Conservation (phyloP, 768 basidiomycete genomes). For the Lactifluus piperatus region DNA sequence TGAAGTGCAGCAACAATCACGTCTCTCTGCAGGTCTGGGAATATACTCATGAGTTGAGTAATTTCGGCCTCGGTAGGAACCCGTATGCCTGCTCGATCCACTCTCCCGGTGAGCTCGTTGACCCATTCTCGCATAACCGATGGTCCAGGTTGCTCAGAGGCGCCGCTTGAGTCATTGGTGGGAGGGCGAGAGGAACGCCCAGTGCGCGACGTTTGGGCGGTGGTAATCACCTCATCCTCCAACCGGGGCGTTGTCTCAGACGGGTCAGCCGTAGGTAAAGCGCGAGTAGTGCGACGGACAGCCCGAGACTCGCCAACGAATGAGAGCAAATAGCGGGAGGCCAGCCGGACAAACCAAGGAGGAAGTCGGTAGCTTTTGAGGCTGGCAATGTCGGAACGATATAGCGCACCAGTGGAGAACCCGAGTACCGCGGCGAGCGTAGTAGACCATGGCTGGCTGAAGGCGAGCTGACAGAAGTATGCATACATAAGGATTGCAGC, state of each 20-base stretch:
- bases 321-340: slow-evolving; percentile 51
- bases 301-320: slow-evolving; percentile 58
- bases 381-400: slow-evolving; percentile 73
- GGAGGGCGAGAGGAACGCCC: slow-evolving; percentile 12
- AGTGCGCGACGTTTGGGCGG: slow-evolving; percentile 36
- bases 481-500: neutral
- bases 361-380: slow-evolving; percentile 78
- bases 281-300: slow-evolving; percentile 43
- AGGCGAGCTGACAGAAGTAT: slow-evolving; percentile 43
- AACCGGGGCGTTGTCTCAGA: slow-evolving; percentile 21
- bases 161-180: slow-evolving; percentile 3
- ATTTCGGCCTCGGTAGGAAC: slow-evolving; percentile 75
- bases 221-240: slow-evolving; percentile 58
- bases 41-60: slow-evolving; percentile 65
- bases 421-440: slow-evolving; percentile 54
- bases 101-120: slow-evolving; percentile 63
- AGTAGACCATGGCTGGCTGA: slow-evolving; percentile 62
- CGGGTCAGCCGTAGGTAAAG: slow-evolving; percentile 3
- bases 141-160: slow-evolving; percentile 7
- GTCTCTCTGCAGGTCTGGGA: slow-evolving; percentile 70
- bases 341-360: slow-evolving; percentile 43
- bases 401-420: slow-evolving; percentile 61
- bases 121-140: slow-evolving; percentile 75
- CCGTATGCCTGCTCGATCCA: slow-evolving; percentile 50
- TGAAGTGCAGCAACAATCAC: slow-evolving; percentile 71